Base-by-base conservation (phyloP, 805 yeast species). In the Clavispora vitiphila region DNA sequence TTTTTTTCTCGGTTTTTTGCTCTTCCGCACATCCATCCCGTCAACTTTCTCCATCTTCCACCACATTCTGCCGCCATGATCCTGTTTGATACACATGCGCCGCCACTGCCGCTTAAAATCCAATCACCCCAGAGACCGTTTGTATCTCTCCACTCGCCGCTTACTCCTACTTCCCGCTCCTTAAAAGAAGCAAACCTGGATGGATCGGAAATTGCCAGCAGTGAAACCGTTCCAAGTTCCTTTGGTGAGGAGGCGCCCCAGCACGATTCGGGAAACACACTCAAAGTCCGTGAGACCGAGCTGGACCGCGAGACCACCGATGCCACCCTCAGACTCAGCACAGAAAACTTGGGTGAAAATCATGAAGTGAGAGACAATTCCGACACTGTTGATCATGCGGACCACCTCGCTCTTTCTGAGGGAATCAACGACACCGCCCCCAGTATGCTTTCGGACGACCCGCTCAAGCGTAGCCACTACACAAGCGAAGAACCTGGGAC, bases 141-240 rank as follows among this genome's bases (percentile, higher is more conserved):
- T 16, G 8, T 9, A 10, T 29, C 32, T 12, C 5, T 16, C 4
- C 10, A 16, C 3, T 29, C 32, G 29, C 51, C 48, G 8, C 47
- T 50, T n/a, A 49, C 55, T 23, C 53, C 55, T 10, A 47, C 53
- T 3, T 46, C 50, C 4, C 37, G 35, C 16, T 49, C 53, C 3
- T 34, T 44, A 25, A 38, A 41, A 26, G 51, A 44, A 21, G 35
- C 50, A 4, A 43, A 32, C 18, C 47, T 50, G 20, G 55, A 49
- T 9, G 37, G 38, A 6, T 51, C 53, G 10, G 53, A 49, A 37
- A 44, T 43, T n/a, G 49, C 36, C 34, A 43, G 51, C 35, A 45
- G 47, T 20, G 55, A 51, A 19, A 51, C 55, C 2, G 39, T 39
- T 3, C 55, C 53, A 19, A 51, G 53, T 23, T 49, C 53, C 10